phyloP scores from a whole-genome alignment of 2,329 filamentous ascomycete genomes.

The Hypoxylon sp. region DNA sequence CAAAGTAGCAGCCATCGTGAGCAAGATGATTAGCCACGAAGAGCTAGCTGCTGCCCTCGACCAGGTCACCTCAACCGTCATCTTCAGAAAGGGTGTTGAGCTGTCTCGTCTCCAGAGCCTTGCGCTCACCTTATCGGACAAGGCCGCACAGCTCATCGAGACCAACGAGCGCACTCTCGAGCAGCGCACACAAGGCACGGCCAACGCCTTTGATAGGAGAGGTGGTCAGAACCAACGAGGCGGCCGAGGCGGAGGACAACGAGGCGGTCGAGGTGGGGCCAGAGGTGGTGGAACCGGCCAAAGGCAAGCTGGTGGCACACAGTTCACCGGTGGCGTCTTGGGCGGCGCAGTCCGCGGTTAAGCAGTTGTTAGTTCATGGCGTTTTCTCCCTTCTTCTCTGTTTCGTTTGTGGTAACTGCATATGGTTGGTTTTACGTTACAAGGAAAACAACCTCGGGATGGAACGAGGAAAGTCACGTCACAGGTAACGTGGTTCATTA shows the following conservation, averaged over 20 bases:
- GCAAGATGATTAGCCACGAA: constrained; percentile 99
- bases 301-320: constrained; percentile 75
- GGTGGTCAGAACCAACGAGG: constrained; percentile 77
- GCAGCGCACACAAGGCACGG: constrained; percentile 94
- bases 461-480: constrained; percentile 33
- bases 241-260: constrained; percentile 66
- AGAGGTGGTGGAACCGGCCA: constrained; percentile 68
- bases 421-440: constrained; percentile 41
- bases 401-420: constrained; percentile 44
- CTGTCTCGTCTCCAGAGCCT: constrained; percentile 94
- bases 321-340: constrained; percentile 83
- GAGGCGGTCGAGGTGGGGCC: constrained; percentile 52
- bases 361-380: constrained; percentile 29
- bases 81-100: constrained; percentile 99
- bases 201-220: constrained; percentile 94
- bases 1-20: constrained; percentile 94
- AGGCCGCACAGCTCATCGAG: constrained; percentile 95
- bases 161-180: constrained; percentile 97
- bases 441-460: constrained; percentile 38
- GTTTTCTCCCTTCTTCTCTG: constrained; percentile 26
- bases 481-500: constrained; percentile 31
- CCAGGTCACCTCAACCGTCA: constrained; percentile 95
- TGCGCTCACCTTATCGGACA: constrained; percentile 92
- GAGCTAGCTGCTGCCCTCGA: constrained; percentile 95
- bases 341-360: constrained; percentile 72